phyloP scores from a whole-genome alignment of 1,284 basidiomycete genomes.

The Boletellus deceptivus region DNA sequence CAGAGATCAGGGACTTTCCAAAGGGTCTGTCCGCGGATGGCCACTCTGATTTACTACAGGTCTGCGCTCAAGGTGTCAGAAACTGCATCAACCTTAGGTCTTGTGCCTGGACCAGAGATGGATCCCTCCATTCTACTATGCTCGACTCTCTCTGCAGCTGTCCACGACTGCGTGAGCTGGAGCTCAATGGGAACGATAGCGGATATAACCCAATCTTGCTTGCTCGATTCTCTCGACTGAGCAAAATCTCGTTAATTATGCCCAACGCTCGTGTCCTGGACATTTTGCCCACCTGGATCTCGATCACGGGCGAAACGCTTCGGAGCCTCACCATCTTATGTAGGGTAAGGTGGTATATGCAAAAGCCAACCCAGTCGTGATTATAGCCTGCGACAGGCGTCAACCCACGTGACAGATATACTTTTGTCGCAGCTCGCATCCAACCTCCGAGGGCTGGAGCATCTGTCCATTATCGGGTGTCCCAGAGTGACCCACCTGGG shows the following conservation, averaged over 20 bases:
- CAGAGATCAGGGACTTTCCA: constrained; percentile 68
- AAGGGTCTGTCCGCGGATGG: constrained; percentile 39
- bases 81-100: constrained; percentile 60
- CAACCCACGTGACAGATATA: constrained; percentile 54
- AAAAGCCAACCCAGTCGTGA: not conserved
- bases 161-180: constrained; percentile 48
- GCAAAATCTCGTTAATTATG: constrained; percentile 66
- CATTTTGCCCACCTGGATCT: constrained; percentile 52
- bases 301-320: constrained; percentile 42
- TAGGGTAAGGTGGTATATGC: constrained; percentile 44
- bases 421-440: constrained; percentile 49
- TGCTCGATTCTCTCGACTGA: constrained; percentile 45
- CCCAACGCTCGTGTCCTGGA: constrained; percentile 54
- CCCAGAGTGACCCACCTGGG: constrained; percentile 64
- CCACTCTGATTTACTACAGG: constrained; percentile 35
- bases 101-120: constrained; percentile 75
- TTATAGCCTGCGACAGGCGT: constrained; percentile 39
- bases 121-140: constrained; percentile 58
- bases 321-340: constrained; percentile 62
- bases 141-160: constrained; percentile 48
- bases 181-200: constrained; percentile 65
- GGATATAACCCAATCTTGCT: constrained; percentile 50
- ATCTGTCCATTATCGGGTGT: constrained; percentile 63
- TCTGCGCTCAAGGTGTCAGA: constrained; percentile 48
- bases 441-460: constrained; percentile 47